These are phyloP conservation scores for Parachlorella kessleri DNA, from an alignment of 139 green algal species.

Conservation along the genomic window DNA sequence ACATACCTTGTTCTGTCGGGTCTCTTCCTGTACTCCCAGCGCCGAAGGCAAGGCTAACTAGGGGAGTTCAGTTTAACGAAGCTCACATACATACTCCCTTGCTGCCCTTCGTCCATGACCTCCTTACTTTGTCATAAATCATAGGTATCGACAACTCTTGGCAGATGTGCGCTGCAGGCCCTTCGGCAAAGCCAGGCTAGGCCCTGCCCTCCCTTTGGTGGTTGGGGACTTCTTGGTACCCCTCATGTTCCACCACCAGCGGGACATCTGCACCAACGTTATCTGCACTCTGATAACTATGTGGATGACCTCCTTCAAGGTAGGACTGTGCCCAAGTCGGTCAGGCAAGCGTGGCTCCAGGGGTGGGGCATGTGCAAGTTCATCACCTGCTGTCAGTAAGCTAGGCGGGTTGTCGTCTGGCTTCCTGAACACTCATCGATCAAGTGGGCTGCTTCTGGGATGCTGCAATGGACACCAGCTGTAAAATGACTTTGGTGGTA, in stretches of 20 bases:
- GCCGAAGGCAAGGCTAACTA: not conserved
- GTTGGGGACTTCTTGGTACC: not conserved
- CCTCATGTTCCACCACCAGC: not conserved
- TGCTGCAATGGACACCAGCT: not conserved
- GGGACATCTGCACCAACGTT: not conserved
- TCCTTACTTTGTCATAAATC: not conserved
- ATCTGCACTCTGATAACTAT: conserved; percentile 5
- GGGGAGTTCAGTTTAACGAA: not conserved
- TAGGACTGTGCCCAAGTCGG: not conserved
- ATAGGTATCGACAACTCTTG: not conserved
- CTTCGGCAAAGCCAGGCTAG: not conserved
- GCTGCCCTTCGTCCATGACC: no score
- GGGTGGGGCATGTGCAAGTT: not conserved
- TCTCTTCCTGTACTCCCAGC: not conserved
- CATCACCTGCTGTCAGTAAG: not conserved
- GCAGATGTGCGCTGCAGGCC: not conserved
- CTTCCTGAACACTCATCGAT: not conserved
- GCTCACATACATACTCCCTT: no score
- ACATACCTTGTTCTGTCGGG: not conserved
- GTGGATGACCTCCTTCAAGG: conserved; percentile 20
- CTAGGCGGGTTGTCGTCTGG: not conserved
- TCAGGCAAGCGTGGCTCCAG: not conserved
- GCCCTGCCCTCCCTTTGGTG: not conserved
- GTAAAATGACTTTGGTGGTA: no score
- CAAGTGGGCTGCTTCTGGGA: not conserved